Conservation (phyloP, 2,329 filamentous ascomycete genomes). For the Colletotrichum tropicale region DNA sequence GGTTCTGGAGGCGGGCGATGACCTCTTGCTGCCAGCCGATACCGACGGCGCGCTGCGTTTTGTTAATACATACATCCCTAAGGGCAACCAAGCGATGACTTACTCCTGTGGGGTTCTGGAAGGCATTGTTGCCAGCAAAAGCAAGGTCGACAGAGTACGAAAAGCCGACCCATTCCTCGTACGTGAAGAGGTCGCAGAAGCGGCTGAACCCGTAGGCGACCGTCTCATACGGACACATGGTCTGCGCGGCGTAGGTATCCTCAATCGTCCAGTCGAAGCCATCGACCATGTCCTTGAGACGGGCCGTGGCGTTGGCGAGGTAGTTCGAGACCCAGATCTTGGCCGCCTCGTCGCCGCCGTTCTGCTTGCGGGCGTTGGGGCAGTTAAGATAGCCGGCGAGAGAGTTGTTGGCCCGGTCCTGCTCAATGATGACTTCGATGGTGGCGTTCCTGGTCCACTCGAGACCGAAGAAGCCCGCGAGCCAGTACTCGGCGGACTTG, state of each 20-base stretch:
- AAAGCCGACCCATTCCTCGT: constrained; percentile 75
- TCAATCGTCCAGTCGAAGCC: constrained; percentile 67
- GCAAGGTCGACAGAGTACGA: constrained; percentile 73
- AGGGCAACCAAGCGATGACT: constrained; percentile 45
- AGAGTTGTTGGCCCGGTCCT: constrained; percentile 69
- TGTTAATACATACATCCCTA: constrained; percentile 21
- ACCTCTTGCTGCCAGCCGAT: constrained; percentile 77
- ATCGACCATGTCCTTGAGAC: constrained; percentile 60
- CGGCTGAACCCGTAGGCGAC: constrained; percentile 76
- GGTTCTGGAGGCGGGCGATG: constrained; percentile 71
- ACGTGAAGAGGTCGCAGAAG: constrained; percentile 78
- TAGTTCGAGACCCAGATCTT: constrained; percentile 68
- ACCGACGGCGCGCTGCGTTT: constrained; percentile 66
- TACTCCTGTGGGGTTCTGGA: constrained; percentile 67
- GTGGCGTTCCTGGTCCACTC: constrained; percentile 76
- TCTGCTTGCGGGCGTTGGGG: constrained; percentile 60
- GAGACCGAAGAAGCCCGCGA: constrained; percentile 80
- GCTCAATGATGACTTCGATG: constrained; percentile 74
- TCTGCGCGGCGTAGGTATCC: constrained; percentile 72
- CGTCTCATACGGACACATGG: constrained; percentile 78
- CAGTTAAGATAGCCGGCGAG: constrained; percentile 72
- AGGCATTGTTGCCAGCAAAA: constrained; percentile 66
- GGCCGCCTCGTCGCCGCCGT: constrained; percentile 57
- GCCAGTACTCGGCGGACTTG: constrained; percentile 77
- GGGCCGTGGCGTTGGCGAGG: constrained; percentile 64